Conservation (phyloP, 2,329 filamentous ascomycete species). For the Alternaria ethzedia region DNA sequence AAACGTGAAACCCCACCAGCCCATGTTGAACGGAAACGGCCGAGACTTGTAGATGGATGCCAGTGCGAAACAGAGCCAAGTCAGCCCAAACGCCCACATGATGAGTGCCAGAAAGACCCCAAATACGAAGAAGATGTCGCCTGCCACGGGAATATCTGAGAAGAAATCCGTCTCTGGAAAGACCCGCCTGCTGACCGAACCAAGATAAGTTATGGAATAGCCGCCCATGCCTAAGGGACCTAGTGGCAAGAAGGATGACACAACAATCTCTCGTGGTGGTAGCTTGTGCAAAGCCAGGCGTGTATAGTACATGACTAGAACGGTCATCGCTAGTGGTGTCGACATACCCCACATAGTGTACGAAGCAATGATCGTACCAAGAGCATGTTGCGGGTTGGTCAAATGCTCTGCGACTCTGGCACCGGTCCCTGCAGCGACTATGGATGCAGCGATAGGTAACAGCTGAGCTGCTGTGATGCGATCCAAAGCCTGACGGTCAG, state of each 20-base stretch:
- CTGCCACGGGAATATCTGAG: constrained; percentile 49
- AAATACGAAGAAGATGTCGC: constrained; percentile 61
- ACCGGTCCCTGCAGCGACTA: constrained; percentile 70
- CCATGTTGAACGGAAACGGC: constrained; percentile 66
- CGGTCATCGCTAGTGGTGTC: constrained; percentile 64
- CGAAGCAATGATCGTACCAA: constrained; percentile 67
- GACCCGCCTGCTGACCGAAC: constrained; percentile 51
- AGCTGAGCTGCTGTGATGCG: constrained; percentile 69
- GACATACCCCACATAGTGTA: constrained; percentile 75
- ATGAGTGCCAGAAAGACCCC: constrained; percentile 61
- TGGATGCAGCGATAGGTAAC: constrained; percentile 69
- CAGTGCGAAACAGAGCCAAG: constrained; percentile 63
- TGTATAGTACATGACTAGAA: constrained; percentile 73
- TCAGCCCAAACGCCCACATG: constrained; percentile 63
- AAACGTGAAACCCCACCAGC: constrained; percentile 68
- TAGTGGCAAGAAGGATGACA: constrained; percentile 71
- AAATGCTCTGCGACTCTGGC: constrained; percentile 69
- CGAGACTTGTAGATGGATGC: constrained; percentile 54
- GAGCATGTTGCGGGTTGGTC: constrained; percentile 59
- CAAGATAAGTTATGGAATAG: constrained; percentile 63
- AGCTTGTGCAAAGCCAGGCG: constrained; percentile 71
- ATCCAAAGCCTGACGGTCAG: constrained; percentile 37
- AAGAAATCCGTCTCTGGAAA: constrained; percentile 51
- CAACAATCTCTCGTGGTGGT: constrained; percentile 70
- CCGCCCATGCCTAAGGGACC: constrained; percentile 72